Evolutionary conservation across 352 stramenopile species (phyloP), one percentile per base, ranked within the genome.

Genomic region (Phytophthora pinifolia): DNA sequence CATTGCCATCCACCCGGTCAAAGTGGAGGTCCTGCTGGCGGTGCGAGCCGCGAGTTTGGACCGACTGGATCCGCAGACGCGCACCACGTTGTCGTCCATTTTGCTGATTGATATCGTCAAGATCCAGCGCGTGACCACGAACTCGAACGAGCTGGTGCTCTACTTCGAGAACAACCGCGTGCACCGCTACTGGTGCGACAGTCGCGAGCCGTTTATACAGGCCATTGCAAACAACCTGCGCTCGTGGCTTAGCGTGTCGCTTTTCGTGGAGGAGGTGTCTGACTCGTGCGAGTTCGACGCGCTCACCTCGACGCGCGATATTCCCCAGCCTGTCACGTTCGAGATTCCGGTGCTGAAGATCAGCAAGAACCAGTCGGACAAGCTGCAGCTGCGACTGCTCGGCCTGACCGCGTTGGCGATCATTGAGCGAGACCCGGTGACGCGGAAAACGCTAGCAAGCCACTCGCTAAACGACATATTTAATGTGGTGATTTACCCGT

Each of bases 101-200:
- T 57, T 93, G 50, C 51, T 95, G 6, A 93, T 92, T 56, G 82
- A 93, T 55, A 92, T 95, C 54, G 78, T 95, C 59, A 95, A 95
- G 65, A 88, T 95, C 42, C 86, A 95, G 46, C 82, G 83, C 12
- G 76, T 95, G 25, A 90, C 72, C 39, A 89, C 74, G 20, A 92
- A 95, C 47, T 90, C 83, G 9, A 91, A 77, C n/a, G 82, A 92
- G 35, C 41, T 95, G 13, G 47, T 95, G 27, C 44, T 95, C 0
- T 95, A 93, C 67, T 95, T 80, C 32, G 81, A 95, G 32, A 91
- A 92, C 64, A 91, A 91, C 35, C 73, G 83, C n/a, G 76, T 92
- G 31, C 81, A 93, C 50, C 79, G 86, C n/a, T 95, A 92, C 50
- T 92, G 81, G 83, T 88, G 79, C 35, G 83, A 95, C 46, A 85